Conservation (phyloP, 257 asterid genomes). For the Solanum tarapatanum region DNA sequence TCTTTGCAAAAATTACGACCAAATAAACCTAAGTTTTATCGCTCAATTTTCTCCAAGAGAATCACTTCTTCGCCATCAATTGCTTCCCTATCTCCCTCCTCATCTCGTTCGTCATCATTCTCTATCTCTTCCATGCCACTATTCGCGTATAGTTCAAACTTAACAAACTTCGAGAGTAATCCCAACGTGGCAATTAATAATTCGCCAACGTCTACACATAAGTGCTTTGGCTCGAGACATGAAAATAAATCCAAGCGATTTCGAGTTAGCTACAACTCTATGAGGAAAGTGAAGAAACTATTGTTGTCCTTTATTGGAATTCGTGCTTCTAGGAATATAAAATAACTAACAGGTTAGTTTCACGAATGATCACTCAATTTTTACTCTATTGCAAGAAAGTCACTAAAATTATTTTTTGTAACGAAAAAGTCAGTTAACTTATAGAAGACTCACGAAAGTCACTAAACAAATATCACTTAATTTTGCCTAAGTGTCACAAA, state of each 20-base stretch:
- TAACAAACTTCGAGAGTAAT: slow-evolving; percentile 1
- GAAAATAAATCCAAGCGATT: slow-evolving; percentile 5
- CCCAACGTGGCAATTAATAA: neutral
- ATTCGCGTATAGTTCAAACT: neutral
- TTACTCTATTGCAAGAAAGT: neutral
- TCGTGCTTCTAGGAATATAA: neutral
- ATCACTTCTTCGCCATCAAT: neutral
- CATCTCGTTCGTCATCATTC: slow-evolving; percentile 18
- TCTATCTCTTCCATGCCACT: slow-evolving; percentile 30
- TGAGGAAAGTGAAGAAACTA: slow-evolving; percentile 33
- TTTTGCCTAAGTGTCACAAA: neutral
- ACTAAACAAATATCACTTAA: neutral
- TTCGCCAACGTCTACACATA: slow-evolving; percentile 30
- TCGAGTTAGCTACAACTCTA: slow-evolving; percentile 10
- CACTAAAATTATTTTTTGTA: neutral
- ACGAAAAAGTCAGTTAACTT: neutral
- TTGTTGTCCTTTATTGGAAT: slow-evolving; percentile 21
- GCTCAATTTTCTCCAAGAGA: slow-evolving; percentile 14
- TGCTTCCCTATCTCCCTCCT: slow-evolving; percentile 1
- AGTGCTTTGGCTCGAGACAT: slow-evolving; percentile 9
- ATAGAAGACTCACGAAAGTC: neutral
- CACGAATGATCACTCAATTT: neutral
- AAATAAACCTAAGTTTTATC: slow-evolving; percentile 14
- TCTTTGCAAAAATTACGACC: slow-evolving; percentile 6
- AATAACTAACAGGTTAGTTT: neutral